A percentile compares a stretch with the other conserved stretches of the same genome.
Conservation (phyloP, 129 eudicot genomes). For the Artemisia annua region DNA sequence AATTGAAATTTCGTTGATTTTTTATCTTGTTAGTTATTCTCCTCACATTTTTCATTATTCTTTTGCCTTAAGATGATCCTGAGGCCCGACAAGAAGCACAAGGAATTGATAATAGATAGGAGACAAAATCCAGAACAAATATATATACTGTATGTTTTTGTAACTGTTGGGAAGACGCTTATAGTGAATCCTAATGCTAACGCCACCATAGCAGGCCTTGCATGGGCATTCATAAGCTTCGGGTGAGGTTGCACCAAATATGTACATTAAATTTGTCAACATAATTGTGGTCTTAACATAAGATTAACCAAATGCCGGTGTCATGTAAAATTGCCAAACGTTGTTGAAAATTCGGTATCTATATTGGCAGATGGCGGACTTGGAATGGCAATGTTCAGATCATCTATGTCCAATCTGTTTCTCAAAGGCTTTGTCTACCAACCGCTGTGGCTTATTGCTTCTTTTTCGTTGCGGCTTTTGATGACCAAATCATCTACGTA, state of each 20-base stretch:
- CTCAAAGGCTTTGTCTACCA: too few relatives aligned
- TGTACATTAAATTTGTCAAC: neutral
- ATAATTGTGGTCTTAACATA: neutral
- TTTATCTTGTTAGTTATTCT: too few relatives aligned
- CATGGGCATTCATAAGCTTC: slow-evolving; percentile 29
- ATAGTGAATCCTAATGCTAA: slow-evolving; percentile 70
- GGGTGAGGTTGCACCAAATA: slow-evolving; percentile 36
- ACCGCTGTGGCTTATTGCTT: too few relatives aligned
- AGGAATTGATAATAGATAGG: slow-evolving; percentile 28
- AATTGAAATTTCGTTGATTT: too few relatives aligned
- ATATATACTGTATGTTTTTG: slow-evolving; percentile 27
- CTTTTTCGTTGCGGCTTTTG: too few relatives aligned
- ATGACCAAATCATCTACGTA: too few relatives aligned
- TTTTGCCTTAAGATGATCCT: slow-evolving; percentile 29
- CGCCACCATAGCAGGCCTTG: slow-evolving; percentile 57
- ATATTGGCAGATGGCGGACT: slow-evolving; percentile 81
- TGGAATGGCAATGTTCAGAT: slow-evolving; percentile 97
- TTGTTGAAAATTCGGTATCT: slow-evolving; percentile 58
- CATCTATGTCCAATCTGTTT: too few relatives aligned
- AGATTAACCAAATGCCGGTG: slow-evolving; percentile 43
- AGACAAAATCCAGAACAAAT: slow-evolving; percentile 29
- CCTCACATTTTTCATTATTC: neutral
- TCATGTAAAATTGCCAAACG: slow-evolving; percentile 56
- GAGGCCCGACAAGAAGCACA: slow-evolving; percentile 43
- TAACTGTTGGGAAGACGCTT: slow-evolving; percentile 64